Evolutionary conservation across 2,329 filamentous ascomycete species (phyloP).

Genomic region (Purpureocillium takamizusanense): DNA sequence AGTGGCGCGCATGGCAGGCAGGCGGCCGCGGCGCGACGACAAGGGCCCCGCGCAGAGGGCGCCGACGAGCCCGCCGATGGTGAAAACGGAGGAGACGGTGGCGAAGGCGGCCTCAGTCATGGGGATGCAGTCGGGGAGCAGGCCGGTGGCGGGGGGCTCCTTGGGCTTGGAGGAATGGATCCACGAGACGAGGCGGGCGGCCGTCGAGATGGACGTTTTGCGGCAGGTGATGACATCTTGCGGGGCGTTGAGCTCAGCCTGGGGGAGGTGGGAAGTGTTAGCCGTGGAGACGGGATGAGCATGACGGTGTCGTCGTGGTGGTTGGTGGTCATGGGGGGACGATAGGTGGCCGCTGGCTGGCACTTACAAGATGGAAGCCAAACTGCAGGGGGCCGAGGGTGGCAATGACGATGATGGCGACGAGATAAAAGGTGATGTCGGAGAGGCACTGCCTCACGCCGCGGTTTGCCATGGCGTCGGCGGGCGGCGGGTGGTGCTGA

Average conservation of each 20-base stretch:
- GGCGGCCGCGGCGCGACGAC: conserved; percentile 68
- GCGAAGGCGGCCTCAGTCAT: conserved; percentile 81
- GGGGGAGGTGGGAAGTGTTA: background rate
- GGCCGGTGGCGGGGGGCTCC: conserved; percentile 14
- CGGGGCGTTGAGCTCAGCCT: conserved; percentile 89
- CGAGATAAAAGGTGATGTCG: conserved; percentile 61
- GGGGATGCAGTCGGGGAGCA: conserved; percentile 69
- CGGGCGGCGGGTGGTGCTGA: background rate
- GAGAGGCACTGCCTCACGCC: conserved; percentile 11
- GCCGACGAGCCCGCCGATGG: conserved; percentile 76
- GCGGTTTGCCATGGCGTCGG: conserved; percentile 19
- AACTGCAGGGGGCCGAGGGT: conserved; percentile 89
- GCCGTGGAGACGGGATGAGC: background rate
- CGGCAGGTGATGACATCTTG: conserved; percentile 88
- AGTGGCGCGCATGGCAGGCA: conserved; percentile 67
- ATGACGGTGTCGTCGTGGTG: background rate
- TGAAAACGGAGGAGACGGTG: conserved; percentile 83
- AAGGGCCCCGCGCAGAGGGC: conserved; percentile 72
- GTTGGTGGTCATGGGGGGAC: background rate
- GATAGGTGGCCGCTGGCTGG: background rate
- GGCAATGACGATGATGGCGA: conserved; percentile 65
- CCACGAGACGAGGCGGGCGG: conserved; percentile 17
- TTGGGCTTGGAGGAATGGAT: conserved; percentile 14
- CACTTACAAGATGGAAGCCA: conserved; percentile 76
- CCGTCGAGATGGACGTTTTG: conserved; percentile 34